phyloP scores from a whole-genome alignment of 1,284 basidiomycete genomes.

The Grifola frondosa region DNA sequence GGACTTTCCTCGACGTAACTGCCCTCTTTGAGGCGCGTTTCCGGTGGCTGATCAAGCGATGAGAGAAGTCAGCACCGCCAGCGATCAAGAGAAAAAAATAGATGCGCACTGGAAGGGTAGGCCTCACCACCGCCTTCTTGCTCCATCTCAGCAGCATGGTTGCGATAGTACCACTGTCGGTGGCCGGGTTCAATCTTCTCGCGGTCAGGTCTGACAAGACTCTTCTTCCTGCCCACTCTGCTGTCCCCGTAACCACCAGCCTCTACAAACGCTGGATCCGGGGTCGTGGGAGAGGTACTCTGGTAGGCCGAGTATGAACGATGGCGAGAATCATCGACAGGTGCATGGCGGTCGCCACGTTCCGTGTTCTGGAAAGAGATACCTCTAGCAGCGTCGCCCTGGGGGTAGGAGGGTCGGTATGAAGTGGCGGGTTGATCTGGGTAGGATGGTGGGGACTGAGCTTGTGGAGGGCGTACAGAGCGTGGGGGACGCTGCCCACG shows the following conservation, averaged over 20 bases:
- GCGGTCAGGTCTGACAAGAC: slow-evolving; percentile 89
- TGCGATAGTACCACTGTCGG: slow-evolving; percentile 94
- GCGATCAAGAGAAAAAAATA: slow-evolving; percentile 10
- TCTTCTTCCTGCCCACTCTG: slow-evolving; percentile 81
- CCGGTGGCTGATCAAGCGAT: slow-evolving; percentile 71
- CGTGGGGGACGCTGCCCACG: slow-evolving; percentile 42
- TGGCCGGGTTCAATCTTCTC: slow-evolving; percentile 97
- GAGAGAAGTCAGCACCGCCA: too few relatives aligned
- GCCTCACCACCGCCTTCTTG: slow-evolving; percentile 69
- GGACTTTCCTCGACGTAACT: slow-evolving; percentile 81
- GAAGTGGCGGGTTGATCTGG: slow-evolving; percentile 27
- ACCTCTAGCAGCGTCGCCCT: slow-evolving; percentile 36
- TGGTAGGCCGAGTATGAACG: slow-evolving; percentile 55
- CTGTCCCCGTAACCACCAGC: slow-evolving; percentile 41
- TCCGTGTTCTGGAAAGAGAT: slow-evolving; percentile 71
- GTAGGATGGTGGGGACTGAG: slow-evolving; percentile 34
- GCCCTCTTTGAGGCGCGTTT: slow-evolving; percentile 68
- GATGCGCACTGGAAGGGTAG: slow-evolving; percentile 73
- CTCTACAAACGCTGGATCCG: slow-evolving; percentile 46
- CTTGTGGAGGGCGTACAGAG: slow-evolving; percentile 34
- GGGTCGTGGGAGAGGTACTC: slow-evolving; percentile 37
- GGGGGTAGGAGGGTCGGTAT: slow-evolving; percentile 23
- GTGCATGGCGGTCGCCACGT: slow-evolving; percentile 59
- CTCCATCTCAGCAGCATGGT: slow-evolving; percentile 82
- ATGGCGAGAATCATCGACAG: slow-evolving; percentile 52